Conservation (phyloP, 768 basidiomycete genomes). For the Boletus tylopilopsis region DNA sequence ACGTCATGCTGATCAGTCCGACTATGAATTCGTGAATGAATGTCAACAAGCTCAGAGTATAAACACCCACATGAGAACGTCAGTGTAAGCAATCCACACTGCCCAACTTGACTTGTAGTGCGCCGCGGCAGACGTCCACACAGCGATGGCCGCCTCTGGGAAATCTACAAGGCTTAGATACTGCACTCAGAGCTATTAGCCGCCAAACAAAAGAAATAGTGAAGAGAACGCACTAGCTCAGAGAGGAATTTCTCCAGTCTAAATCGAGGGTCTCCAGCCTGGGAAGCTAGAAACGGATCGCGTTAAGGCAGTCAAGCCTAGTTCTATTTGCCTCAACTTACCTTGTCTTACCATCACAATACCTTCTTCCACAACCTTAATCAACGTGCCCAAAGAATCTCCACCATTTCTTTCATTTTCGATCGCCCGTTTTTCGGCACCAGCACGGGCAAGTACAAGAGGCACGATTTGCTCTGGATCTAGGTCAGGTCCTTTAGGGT, state of each 20-base stretch:
- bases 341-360: constrained; percentile 59
- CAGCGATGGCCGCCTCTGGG: constrained; percentile 49
- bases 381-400: constrained; percentile 47
- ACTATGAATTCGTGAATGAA: constrained; percentile 27
- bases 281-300: constrained; percentile 42
- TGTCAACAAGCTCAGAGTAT: neutral
- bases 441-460: constrained; percentile 59
- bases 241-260: constrained; percentile 83
- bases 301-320: neutral
- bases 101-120: constrained; percentile 68
- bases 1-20: constrained; percentile 51
- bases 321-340: constrained; percentile 21
- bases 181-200: constrained; percentile 29
- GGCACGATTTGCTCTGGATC: constrained; percentile 66
- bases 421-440: constrained; percentile 56
- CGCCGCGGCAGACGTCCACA: constrained; percentile 67
- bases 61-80: constrained; percentile 60
- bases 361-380: constrained; percentile 60
- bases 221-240: constrained; percentile 55
- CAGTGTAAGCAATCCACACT: constrained; percentile 73
- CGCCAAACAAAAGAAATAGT: neutral
- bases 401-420: constrained; percentile 50
- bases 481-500: constrained; percentile 18
- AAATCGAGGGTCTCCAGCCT: constrained; percentile 69
- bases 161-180: constrained; percentile 43